Evolutionary conservation across 2,329 filamentous ascomycete genomes (phyloP), one percentile per base, ranked within the genome.

Genomic region (Aureobasidium sp.): DNA sequence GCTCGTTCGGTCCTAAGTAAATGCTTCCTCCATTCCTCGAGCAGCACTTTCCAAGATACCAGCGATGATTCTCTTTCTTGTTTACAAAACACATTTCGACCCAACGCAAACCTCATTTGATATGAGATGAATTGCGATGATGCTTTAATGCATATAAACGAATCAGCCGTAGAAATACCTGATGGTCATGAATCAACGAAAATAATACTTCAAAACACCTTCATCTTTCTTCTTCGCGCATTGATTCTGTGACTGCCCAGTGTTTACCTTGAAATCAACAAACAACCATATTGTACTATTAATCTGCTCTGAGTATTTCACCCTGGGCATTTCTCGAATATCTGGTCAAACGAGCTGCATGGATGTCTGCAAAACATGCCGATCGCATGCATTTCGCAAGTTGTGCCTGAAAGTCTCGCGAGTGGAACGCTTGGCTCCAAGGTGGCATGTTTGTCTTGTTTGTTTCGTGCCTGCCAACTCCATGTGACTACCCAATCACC

Each of bases 1-100:
- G 84, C 29, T 54, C 63, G 53, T 75, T 70, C 53, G 71, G 71
- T 41, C 68, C 69, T 21, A 29, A 72, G 66, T 66, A 70, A 62
- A 65, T 42, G 48, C 47, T 49, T 61, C 13, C 9, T 34, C 42
- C 30, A 3, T 37, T 41, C 36, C 34, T 42, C 15, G 42, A 30
- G 55, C 55, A 42, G 32, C 44, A 45, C 11, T 29, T 45, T 47
- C 16, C 21, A 32, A 30, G 9, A 42, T 37, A 42, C 37, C 50
- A 53, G 52, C 52, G 29, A 57, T 57, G 54, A 47, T 48, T 59
- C 57, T 29, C 36, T 47, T 59, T 59, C 54, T 59, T 34, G 41
- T 59, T 59, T n/a, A 48, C 16, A 59, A 59, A 59, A 48, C 15
- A 42, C 21, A 58, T 48, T 58, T 58, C 54, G 54, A 59, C 36